phyloP scores from a whole-genome alignment of 2,329 filamentous ascomycete genomes.

The Colletotrichum tropicale region DNA sequence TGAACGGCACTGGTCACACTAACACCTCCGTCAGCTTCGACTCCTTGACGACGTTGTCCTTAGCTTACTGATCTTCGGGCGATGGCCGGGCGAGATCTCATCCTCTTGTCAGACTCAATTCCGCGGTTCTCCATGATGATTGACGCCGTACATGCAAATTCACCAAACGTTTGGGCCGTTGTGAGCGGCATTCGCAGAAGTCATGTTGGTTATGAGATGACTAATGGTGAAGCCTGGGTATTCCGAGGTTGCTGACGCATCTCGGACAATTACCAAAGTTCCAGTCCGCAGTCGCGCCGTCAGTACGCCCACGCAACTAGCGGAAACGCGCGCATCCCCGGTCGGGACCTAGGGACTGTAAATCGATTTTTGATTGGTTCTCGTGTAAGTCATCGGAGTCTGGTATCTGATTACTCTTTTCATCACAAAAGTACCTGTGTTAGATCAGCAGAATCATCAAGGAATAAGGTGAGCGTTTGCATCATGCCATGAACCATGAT shows the following conservation, averaged over 20 bases:
- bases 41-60: background rate
- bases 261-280: background rate
- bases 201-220: background rate
- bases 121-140: slow-evolving; percentile 19
- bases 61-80: slow-evolving; percentile 27
- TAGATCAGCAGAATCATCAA: background rate
- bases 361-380: background rate
- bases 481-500: background rate
- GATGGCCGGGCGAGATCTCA: slow-evolving; percentile 21
- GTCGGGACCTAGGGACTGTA: background rate
- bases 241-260: background rate
- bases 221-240: background rate
- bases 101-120: background rate
- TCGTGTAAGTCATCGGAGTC: background rate
- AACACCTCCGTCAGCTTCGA: slow-evolving; percentile 24
- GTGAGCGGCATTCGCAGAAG: background rate
- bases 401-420: background rate
- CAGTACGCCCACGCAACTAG: background rate
- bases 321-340: slow-evolving; percentile 27
- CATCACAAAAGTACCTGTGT: background rate
- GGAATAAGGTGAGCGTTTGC: background rate
- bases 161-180: background rate
- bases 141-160: background rate
- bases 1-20: background rate
- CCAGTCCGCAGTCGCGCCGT: background rate